These are phyloP conservation scores for Corylus avellana DNA, from an alignment of 306 rosid species.

Conservation along the genomic window DNA sequence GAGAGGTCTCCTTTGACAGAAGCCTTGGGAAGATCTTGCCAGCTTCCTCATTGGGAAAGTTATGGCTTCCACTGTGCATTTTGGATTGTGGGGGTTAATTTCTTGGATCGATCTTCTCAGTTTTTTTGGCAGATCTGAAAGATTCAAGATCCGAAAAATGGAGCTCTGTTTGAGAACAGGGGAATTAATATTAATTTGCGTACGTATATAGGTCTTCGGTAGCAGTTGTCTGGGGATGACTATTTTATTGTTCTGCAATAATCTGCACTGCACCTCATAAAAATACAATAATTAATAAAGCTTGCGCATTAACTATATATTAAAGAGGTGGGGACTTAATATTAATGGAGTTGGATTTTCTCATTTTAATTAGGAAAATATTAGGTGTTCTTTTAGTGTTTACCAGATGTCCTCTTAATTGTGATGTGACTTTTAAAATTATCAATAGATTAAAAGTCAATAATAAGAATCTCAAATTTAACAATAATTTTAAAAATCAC, in stretches of 20 bases:
- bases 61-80: slow-evolving; percentile 11
- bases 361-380: no score
- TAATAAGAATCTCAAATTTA: no score
- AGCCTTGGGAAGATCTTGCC: slow-evolving; percentile 29
- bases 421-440: no score
- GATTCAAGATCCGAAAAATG: slow-evolving; percentile 33
- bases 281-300: not conserved
- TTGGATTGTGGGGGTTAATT: not conserved
- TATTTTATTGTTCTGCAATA: slow-evolving; percentile 13
- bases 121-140: slow-evolving; percentile 22
- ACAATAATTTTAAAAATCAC: no score
- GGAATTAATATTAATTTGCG: not conserved
- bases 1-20: slow-evolving; percentile 42
- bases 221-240: not conserved
- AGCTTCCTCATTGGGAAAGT: slow-evolving; percentile 22
- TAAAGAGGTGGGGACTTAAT: not conserved
- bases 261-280: not conserved
- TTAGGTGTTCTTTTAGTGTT: no score
- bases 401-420: no score
- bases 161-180: slow-evolving; percentile 6
- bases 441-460: no score
- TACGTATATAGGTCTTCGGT: not conserved
- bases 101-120: not conserved
- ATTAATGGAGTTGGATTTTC: not conserved
- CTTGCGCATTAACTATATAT: not conserved